A percentile compares a stretch with the other conserved stretches of the same genome.
phyloP scores from a whole-genome alignment of 225 moss, liverwort and hornwort genomes.

The Pseudoscleropodium purum region DNA sequence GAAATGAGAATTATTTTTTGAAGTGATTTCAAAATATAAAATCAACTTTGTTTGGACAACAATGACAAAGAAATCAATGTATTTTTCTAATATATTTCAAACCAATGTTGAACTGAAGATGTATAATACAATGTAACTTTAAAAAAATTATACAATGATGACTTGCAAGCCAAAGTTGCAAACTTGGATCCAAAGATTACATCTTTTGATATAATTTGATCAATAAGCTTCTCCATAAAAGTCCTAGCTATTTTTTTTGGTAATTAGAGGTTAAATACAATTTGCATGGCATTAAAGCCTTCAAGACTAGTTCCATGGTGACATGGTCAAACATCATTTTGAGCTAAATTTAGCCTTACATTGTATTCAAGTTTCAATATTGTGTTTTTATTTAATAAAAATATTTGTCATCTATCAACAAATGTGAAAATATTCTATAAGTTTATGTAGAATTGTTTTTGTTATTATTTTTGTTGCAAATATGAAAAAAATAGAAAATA shows the following conservation, averaged over 20 bases:
- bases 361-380: background rate
- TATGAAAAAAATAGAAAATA: background rate
- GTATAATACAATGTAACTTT: no score
- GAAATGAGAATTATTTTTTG: background rate
- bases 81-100: no score
- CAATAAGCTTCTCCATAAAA: fast-evolving
- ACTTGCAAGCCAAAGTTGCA: background rate
- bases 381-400: background rate
- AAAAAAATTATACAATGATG: background rate
- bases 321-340: background rate
- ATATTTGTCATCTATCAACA: background rate
- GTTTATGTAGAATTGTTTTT: background rate
- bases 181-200: background rate
- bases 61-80: background rate
- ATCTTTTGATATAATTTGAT: background rate
- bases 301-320: background rate
- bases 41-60: fast-evolving
- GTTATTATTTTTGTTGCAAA: background rate
- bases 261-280: background rate
- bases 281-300: background rate
- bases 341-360: background rate
- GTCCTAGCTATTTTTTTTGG: background rate
- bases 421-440: background rate
- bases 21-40: background rate
- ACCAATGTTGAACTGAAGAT: no score